A percentile compares a stretch with the other conserved stretches of the same genome.
phyloP scores from a whole-genome alignment of 2,329 filamentous ascomycete genomes.

The Phoma sp. region DNA sequence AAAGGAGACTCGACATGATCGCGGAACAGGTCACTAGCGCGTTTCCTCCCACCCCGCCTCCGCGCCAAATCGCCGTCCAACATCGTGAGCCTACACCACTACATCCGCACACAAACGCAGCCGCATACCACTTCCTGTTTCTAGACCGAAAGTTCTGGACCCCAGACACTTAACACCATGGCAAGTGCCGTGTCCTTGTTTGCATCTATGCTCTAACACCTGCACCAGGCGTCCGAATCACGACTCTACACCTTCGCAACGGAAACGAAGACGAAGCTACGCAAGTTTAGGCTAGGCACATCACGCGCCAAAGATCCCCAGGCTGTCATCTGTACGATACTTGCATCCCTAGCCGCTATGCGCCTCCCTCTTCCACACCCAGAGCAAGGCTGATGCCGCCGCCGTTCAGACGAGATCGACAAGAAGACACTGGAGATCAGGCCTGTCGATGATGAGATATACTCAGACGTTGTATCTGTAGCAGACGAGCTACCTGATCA shows the following conservation, averaged over 20 bases:
- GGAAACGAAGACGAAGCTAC: constrained; percentile 86
- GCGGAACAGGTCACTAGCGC: constrained; percentile 21
- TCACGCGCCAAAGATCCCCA: constrained; percentile 86
- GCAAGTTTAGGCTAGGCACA: constrained; percentile 92
- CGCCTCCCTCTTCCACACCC: neutral
- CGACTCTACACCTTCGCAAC: constrained; percentile 91
- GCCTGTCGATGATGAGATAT: constrained; percentile 81
- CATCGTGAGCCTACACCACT: constrained; percentile 29
- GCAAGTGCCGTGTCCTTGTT: constrained; percentile 19
- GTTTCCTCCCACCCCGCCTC: constrained; percentile 11
- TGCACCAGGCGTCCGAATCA: constrained; percentile 73
- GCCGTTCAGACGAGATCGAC: constrained; percentile 80
- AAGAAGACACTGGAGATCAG: constrained; percentile 89
- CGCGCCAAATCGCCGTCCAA: constrained; percentile 20
- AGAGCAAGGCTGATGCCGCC: constrained; percentile 38
- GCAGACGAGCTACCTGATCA: constrained; percentile 92
- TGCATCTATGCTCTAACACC: constrained; percentile 14
- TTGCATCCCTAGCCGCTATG: constrained; percentile 7
- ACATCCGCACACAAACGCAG: constrained; percentile 9
- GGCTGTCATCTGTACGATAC: constrained; percentile 85
- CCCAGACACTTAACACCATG: constrained; percentile 19
- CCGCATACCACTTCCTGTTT: neutral
- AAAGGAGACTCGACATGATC: constrained; percentile 8
- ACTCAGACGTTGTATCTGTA: constrained; percentile 80
- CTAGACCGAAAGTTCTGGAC: neutral